Base-by-base conservation (phyloP, 108 stramenopile genomes). In the Pseudonitzschia multiseries region DNA sequence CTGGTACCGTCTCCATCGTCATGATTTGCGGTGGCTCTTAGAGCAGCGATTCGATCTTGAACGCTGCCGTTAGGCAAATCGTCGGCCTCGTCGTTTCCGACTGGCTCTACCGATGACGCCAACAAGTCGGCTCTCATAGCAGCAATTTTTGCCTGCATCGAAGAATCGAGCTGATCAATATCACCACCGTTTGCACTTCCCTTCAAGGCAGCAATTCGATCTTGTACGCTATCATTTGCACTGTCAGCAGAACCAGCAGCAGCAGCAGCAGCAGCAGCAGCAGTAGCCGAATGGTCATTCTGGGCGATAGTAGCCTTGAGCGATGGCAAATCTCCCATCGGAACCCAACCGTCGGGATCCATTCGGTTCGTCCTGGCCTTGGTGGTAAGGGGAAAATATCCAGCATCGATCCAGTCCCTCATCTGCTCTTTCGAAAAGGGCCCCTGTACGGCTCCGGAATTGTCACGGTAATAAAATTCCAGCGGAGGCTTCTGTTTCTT, bases 401-500 rank as follows among this genome's bases (percentile, higher is more conserved):
- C 92, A 14, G 88, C 89, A 40, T 60, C 24, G 20, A 84, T 82
- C 93, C 93, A 94, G 62, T 56, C 73, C 40, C 63, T 62, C 72
- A 89, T 86, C 56, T 89, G 81, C 17, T 41, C 50, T 32, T 80
- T 80, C 14, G 75, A 57, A 74, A 84, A 94, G 8, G 93, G 93
- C 59, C 93, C 93, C 72, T 94, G 93, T 10, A 89, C 81, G 10
- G 79, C 76, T 24, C 80, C 74, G 12, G 83, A 74, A 42, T 69
- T 80, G 68, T 94, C 93, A 21, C 53, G 72, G 70, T 94, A 94
- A 70, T 82, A 86, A 79, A 87, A 91, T 48, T 78, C 75, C 26
- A 71, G 69, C 32, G 56, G 73, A 63, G 68, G 72, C 54, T 62
- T 85, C 26, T 64, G 73, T 67, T 77, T 77, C 50, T 48, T 61